Conservation (phyloP, 2,329 filamentous ascomycete species). For the Aureobasidium sp. region DNA sequence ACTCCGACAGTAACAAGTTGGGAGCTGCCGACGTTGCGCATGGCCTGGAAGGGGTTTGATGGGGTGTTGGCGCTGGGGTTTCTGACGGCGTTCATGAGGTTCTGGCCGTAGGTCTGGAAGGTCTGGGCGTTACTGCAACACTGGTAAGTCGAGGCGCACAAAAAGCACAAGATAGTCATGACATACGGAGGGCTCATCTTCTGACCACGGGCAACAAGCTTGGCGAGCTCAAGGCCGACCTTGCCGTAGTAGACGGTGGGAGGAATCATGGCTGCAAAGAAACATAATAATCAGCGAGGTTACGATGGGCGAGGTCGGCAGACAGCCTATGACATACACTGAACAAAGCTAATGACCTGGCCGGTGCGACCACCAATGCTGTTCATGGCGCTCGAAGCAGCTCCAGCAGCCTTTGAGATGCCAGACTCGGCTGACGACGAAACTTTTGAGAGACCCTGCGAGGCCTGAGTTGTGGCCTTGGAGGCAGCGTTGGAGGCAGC, state of each 20-base stretch:
- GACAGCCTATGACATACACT: constrained; percentile 58
- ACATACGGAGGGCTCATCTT: constrained; percentile 95
- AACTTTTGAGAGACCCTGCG: constrained; percentile 76
- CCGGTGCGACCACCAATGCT: constrained; percentile 80
- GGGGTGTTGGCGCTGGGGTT: constrained; percentile 53
- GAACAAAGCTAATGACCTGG: constrained; percentile 67
- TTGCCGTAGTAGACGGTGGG: constrained; percentile 85
- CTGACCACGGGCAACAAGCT: constrained; percentile 78
- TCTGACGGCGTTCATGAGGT: constrained; percentile 60
- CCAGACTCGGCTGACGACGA: constrained; percentile 72
- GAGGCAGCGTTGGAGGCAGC: constrained; percentile 36
- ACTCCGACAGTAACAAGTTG: constrained; percentile 70
- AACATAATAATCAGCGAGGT: background rate
- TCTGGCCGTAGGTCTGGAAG: constrained; percentile 82
- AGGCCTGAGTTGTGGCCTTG: constrained; percentile 54
- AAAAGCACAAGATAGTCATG: background rate
- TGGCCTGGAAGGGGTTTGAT: constrained; percentile 46
- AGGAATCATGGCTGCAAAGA: constrained; percentile 67
- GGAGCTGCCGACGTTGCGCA: constrained; percentile 63
- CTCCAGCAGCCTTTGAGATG: constrained; percentile 64
- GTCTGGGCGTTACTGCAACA: constrained; percentile 59
- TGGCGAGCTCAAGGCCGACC: constrained; percentile 79
- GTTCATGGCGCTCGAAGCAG: constrained; percentile 57
- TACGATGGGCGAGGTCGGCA: background rate
- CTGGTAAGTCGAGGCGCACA: constrained; percentile 16